Conservation (phyloP, 83 land plant species). For the Picea abies region DNA sequence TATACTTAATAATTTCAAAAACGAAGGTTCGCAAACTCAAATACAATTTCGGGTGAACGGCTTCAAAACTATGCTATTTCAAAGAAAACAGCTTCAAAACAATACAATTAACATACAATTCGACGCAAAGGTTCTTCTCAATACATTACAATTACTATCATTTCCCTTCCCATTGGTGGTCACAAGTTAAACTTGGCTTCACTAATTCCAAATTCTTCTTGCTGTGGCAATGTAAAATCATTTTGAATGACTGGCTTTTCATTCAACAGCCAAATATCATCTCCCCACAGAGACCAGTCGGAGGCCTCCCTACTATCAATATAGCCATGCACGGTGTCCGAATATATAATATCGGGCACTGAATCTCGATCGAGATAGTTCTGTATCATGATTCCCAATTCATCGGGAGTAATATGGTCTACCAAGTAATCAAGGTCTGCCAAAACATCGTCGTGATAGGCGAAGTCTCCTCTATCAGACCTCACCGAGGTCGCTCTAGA, state of each 20-base stretch:
- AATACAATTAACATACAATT: no score
- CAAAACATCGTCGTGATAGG: neutral
- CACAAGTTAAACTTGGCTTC: neutral
- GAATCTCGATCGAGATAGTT: neutral
- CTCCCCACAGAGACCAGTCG: constrained; percentile 1
- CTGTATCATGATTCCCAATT: neutral
- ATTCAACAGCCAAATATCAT: constrained; percentile 8
- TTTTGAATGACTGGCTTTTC: neutral
- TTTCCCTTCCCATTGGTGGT: no score
- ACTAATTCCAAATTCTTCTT: neutral
- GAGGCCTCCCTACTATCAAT: neutral
- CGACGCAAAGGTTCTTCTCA: no score
- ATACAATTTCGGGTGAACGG: no score
- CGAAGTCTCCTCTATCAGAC: neutral
- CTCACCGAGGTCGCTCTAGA: neutral
- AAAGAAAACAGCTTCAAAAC: no score
- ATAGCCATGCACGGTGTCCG: neutral
- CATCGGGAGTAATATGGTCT: neutral
- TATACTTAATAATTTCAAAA: no score
- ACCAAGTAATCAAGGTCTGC: neutral
- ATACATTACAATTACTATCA: no score
- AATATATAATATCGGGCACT: neutral
- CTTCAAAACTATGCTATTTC: no score
- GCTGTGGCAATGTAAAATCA: neutral
- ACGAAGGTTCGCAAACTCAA: no score